A percentile compares a stretch with the other conserved stretches of the same genome.
phyloP scores from a whole-genome alignment of 495 filamentous ascomycete genomes.

The Thozetella sp. region DNA sequence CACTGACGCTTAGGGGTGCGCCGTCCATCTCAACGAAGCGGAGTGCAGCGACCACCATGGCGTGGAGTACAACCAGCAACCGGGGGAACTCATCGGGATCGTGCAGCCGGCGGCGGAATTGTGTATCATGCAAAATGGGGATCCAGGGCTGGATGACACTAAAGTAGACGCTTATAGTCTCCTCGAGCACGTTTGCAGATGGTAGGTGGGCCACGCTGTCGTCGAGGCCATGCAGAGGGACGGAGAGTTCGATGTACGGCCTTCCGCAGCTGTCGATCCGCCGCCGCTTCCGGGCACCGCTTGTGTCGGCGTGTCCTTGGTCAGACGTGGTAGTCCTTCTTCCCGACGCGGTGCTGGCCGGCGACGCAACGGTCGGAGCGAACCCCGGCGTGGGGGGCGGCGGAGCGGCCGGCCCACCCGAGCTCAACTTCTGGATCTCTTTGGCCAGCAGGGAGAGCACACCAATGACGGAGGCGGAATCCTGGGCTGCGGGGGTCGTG shows the following conservation, averaged over 20 bases:
- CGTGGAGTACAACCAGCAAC: constrained; percentile 29
- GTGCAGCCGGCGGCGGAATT: constrained; percentile 22
- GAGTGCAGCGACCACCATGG: constrained; percentile 25
- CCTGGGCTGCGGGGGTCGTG: constrained; percentile 1
- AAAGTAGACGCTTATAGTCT: constrained; percentile 31
- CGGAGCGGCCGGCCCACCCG: background rate
- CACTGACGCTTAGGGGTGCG: constrained; percentile 10
- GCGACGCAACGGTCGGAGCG: background rate
- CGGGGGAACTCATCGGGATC: constrained; percentile 11
- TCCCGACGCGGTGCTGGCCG: background rate
- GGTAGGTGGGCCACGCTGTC: constrained; percentile 12
- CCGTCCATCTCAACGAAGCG: constrained; percentile 22
- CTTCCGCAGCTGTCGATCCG: background rate
- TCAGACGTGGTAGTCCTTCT: background rate
- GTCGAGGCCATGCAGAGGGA: background rate
- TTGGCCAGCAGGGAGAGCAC: background rate
- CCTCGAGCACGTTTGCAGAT: constrained; percentile 16
- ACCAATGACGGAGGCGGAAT: background rate
- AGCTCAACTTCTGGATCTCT: background rate
- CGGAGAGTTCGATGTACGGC: background rate
- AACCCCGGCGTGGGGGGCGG: background rate
- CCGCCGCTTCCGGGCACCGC: background rate
- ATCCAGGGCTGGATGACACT: constrained; percentile 36
- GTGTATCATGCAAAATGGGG: constrained; percentile 33
- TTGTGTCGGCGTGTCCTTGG: background rate